Percentiles rank a stretch among this genome's conserved stretches.
Evolutionary conservation across 148 eudicot genomes (phyloP).

Genomic region (Rhododendron williamsianum): DNA sequence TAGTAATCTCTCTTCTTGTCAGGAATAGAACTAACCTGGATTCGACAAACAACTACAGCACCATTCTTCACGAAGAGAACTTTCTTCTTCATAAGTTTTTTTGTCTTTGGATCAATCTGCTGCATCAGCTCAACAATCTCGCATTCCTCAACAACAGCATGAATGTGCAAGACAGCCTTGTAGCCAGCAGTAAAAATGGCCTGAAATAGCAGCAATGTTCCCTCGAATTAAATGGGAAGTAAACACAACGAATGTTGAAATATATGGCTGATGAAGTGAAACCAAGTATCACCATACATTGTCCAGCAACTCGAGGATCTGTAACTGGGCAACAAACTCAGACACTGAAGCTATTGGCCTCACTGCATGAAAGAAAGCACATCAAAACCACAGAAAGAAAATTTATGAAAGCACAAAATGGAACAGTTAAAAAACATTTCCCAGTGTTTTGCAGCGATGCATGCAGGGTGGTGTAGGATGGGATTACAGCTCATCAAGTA

Average conservation of each 20-base stretch:
- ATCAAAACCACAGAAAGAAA: neutral
- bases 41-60: conserved; percentile 76
- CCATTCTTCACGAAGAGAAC: conserved; percentile 79
- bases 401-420: neutral
- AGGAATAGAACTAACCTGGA: conserved; percentile 48
- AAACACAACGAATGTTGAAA: neutral
- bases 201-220: conserved; percentile 22
- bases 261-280: neutral
- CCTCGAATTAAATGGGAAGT: neutral
- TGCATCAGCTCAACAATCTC: conserved; percentile 78
- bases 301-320: conserved; percentile 81
- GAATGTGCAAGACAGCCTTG: conserved; percentile 92
- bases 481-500: neutral
- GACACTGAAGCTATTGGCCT: conserved; percentile 64
- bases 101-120: conserved; percentile 79
- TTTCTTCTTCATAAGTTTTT: conserved; percentile 70
- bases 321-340: conserved; percentile 84
- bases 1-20: neutral
- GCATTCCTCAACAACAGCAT: conserved; percentile 88
- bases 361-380: conserved; percentile 38
- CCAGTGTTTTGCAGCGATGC: neutral
- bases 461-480: neutral
- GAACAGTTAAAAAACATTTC: neutral
- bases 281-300: conserved; percentile 45
- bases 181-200: conserved; percentile 94